Evolutionary conservation across 176 grass and related monocot genomes (phyloP), one percentile per base, ranked within the genome.

Genomic region (Bromus sterilis): DNA sequence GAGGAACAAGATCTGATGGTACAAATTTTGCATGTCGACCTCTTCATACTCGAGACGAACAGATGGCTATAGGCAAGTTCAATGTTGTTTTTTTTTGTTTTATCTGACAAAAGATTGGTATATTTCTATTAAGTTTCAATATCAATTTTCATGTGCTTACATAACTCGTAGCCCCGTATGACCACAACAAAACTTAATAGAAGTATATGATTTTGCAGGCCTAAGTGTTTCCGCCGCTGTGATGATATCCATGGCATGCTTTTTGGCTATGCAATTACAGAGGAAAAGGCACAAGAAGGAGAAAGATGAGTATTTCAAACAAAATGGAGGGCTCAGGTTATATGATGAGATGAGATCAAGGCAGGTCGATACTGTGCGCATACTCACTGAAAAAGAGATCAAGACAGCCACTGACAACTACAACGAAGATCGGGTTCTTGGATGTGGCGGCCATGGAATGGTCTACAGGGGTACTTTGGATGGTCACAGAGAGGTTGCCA

Each of bases 281-380:
- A 68, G 32, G 10, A 87, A 7, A n/a, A 87, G 58, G 16, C 49
- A 87, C 51, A 36, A 8, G 12, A 82, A 28, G 51, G 79, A 82
- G 31, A 82, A 71, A 25, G 62, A 77, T 26, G 85, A 60, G 23
- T 87, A 78, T 77, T 77, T 87, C 62, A 82, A 82, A 60, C 85
- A 82, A 51, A 87, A 82, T 48, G 85, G 85, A 77, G 85, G 85
- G 26, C 79, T 82, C 7, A 76, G 11, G 58, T 69, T 87, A 66
- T 86, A 86, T 74, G 77, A 86, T 42, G 77, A 86, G 48, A 86
- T 80, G 57, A 74, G 84, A 36, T 40, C 84, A 66, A 86, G 69
- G 68, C 49, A 75, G 56, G 84, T 80, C 8, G 68, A 86, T 36
- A 56, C 40, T 29, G 40, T 65, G 31, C 40, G 2, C 8, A 24